phyloP scores from a whole-genome alignment of 2,329 filamentous ascomycete species.

The Apiospora saccharicola region DNA sequence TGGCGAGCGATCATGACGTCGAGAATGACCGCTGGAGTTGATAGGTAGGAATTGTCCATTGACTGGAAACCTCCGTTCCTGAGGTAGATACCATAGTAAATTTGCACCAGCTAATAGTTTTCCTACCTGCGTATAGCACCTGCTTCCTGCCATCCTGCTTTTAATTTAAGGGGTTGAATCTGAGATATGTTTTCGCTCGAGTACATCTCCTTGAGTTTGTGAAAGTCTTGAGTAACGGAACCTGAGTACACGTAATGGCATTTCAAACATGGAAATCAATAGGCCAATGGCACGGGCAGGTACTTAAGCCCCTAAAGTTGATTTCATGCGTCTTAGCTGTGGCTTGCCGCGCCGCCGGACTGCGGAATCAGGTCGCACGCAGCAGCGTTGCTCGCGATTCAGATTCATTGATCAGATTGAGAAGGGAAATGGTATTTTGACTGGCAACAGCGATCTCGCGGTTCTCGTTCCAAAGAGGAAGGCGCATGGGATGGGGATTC shows the following conservation, averaged over 20 bases:
- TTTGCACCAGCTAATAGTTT: not conserved
- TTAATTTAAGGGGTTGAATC: not conserved
- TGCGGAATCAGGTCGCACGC: not conserved
- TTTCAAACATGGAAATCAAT: not conserved
- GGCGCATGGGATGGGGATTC: slow-evolving; percentile 6
- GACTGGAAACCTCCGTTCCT: not conserved
- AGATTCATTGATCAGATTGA: not conserved
- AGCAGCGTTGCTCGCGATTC: not conserved
- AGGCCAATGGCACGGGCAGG: not conserved
- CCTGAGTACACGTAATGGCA: slow-evolving; percentile 13
- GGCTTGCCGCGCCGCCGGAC: not conserved
- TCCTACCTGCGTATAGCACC: not conserved
- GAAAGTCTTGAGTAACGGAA: not conserved
- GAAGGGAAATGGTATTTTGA: not conserved
- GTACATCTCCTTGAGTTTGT: not conserved
- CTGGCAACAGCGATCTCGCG: not conserved
- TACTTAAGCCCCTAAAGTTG: not conserved
- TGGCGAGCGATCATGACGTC: not conserved
- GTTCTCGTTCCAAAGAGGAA: not conserved
- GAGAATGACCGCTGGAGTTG: not conserved
- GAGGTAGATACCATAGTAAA: not conserved
- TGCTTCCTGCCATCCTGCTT: not conserved
- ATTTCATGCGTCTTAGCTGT: slow-evolving; percentile 1
- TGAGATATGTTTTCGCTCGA: not conserved
- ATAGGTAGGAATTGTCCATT: not conserved